These are phyloP conservation scores for Malus orientalis DNA, from an alignment of 306 rosid species.

Conservation along the genomic window DNA sequence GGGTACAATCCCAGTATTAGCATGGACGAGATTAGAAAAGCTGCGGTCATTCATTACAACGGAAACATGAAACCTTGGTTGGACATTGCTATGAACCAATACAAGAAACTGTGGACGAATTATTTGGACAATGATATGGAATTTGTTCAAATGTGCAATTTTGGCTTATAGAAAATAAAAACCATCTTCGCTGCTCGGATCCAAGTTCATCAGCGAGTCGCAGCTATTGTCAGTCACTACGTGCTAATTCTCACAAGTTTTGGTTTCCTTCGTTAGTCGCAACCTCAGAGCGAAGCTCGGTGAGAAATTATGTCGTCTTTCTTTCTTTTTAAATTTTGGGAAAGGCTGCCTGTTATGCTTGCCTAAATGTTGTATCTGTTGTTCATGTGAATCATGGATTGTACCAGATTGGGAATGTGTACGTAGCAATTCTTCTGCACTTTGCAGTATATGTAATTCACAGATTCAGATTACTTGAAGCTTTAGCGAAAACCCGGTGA, in stretches of 20 bases:
- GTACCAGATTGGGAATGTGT: slow-evolving; percentile 40
- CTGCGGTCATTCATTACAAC: slow-evolving; percentile 93
- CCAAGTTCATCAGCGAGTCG: slow-evolving; percentile 25
- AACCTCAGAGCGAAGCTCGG: slow-evolving; percentile 47
- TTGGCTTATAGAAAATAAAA: slow-evolving; percentile 66
- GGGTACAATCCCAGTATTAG: slow-evolving; percentile 98
- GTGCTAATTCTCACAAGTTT: slow-evolving; percentile 22
- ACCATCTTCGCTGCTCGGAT: background rate
- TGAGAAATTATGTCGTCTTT: slow-evolving; percentile 18
- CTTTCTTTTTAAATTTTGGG: background rate
- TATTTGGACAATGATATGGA: slow-evolving; percentile 96
- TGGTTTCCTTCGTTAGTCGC: slow-evolving; percentile 32
- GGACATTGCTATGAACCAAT: slow-evolving; percentile 94
- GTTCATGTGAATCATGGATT: slow-evolving; percentile 26
- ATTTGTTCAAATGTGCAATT: slow-evolving; percentile 98
- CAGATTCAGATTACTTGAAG: background rate
- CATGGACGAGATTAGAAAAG: slow-evolving; percentile 89
- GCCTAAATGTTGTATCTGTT: slow-evolving; percentile 16
- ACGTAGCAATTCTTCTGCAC: slow-evolving; percentile 23
- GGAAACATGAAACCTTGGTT: slow-evolving; percentile 99
- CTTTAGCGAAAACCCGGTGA: background rate
- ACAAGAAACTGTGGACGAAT: slow-evolving; percentile 88
- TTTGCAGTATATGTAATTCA: background rate
- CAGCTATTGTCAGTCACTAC: slow-evolving; percentile 21
- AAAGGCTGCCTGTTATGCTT: slow-evolving; percentile 22